These are phyloP conservation scores for Dalbergia cochinchinensis DNA, from an alignment of 306 rosid genomes.

Conservation along the genomic window DNA sequence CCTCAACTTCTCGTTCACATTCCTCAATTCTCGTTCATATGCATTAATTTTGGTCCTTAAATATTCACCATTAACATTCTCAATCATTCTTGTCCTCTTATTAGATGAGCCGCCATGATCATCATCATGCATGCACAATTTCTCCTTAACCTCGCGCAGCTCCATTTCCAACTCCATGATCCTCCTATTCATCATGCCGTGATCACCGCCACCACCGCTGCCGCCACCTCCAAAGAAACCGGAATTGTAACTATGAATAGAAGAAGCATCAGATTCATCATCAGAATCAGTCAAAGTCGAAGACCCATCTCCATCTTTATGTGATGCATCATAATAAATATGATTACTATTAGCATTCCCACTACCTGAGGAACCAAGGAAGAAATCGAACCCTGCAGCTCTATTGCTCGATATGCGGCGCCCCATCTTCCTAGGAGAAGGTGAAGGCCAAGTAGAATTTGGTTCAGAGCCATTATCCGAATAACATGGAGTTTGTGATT, in stretches of 20 bases:
- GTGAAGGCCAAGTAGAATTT: slow-evolving; percentile 42
- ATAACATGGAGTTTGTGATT: slow-evolving; percentile 68
- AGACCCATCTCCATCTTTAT: slow-evolving; percentile 74
- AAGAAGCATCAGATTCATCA: slow-evolving; percentile 79
- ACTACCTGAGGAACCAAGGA: slow-evolving; percentile 71
- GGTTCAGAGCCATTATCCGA: slow-evolving; percentile 77
- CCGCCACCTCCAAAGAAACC: slow-evolving; percentile 38
- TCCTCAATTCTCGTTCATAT: slow-evolving; percentile 66
- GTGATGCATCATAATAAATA: slow-evolving; percentile 59
- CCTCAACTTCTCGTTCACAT: slow-evolving; percentile 65
- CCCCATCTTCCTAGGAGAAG: slow-evolving; percentile 58
- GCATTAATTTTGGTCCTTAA: slow-evolving; percentile 52
- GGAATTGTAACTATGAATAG: slow-evolving; percentile 67
- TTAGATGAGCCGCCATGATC: slow-evolving; percentile 51
- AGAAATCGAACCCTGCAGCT: slow-evolving; percentile 92
- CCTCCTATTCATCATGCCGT: slow-evolving; percentile 61
- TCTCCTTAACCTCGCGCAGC: slow-evolving; percentile 71
- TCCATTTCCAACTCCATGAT: slow-evolving; percentile 85
- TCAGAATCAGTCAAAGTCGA: slow-evolving; percentile 77
- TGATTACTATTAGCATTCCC: slow-evolving; percentile 48
- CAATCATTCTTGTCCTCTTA: slow-evolving; percentile 42
- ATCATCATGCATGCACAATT: slow-evolving; percentile 59
- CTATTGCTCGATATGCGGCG: slow-evolving; percentile 67
- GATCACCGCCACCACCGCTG: slow-evolving; percentile 51
- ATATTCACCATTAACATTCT: slow-evolving; percentile 46